Percentiles rank a stretch among this genome's conserved stretches.
Evolutionary conservation across 2,329 filamentous ascomycete species (phyloP).

Genomic region (Ophiostoma ips): DNA sequence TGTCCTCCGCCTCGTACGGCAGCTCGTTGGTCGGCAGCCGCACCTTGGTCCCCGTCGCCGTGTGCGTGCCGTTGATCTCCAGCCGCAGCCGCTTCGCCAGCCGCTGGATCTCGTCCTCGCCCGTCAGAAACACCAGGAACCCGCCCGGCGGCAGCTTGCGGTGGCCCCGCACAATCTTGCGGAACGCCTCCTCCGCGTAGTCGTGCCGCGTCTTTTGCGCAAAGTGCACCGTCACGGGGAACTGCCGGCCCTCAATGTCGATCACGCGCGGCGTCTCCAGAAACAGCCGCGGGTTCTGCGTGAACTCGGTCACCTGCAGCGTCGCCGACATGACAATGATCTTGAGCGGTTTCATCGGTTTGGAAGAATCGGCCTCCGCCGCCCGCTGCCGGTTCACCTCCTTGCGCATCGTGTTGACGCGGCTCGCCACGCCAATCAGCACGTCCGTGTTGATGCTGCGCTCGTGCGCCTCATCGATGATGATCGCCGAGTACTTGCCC

Average conservation of each 20-base stretch:
- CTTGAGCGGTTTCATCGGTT: constrained; percentile 66
- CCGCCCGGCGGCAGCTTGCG: constrained; percentile 79
- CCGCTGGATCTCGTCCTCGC: constrained; percentile 77
- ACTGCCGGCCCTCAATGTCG: constrained; percentile 82
- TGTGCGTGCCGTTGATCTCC: constrained; percentile 44
- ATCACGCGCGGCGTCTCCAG: constrained; percentile 65
- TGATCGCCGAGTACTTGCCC: constrained; percentile 79
- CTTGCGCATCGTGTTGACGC: constrained; percentile 72
- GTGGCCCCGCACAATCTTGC: constrained; percentile 77
- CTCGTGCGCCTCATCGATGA: constrained; percentile 96
- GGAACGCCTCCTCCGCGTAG: constrained; percentile 81
- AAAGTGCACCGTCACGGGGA: constrained; percentile 82
- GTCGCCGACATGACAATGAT: constrained; percentile 98
- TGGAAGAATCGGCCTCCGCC: background rate
- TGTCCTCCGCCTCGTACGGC: constrained; percentile 71
- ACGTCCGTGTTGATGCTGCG: constrained; percentile 97
- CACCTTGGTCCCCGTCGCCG: constrained; percentile 49
- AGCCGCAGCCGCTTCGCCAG: constrained; percentile 69
- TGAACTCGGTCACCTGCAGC: constrained; percentile 78
- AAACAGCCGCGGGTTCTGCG: constrained; percentile 71
- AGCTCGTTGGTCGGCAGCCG: constrained; percentile 64
- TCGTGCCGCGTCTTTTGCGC: constrained; percentile 68
- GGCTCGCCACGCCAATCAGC: constrained; percentile 89
- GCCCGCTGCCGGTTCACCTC: constrained; percentile 33
- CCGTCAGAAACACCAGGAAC: constrained; percentile 88